These are phyloP conservation scores for Zasmidium angulare DNA, from an alignment of 2,329 filamentous ascomycete species.

Conservation along the genomic window DNA sequence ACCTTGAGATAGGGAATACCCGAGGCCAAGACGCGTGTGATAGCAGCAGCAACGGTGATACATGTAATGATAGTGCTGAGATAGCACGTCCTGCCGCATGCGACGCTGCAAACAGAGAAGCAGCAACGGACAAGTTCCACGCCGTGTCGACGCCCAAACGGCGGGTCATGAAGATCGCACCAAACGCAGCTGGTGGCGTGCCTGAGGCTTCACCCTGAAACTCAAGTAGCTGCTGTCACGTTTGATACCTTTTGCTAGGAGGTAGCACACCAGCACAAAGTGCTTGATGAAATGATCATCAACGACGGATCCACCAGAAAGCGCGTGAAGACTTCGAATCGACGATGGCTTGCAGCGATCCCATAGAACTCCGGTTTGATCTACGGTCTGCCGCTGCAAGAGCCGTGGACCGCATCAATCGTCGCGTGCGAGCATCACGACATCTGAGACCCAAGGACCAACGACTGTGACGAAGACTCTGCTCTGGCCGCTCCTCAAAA, in stretches of 20 bases:
- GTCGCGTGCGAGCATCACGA: neutral
- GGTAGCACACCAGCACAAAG: neutral
- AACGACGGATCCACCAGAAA: neutral
- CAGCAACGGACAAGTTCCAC: neutral
- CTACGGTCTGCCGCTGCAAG: neutral
- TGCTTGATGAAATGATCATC: neutral
- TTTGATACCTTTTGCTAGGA: neutral
- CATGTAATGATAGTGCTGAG: too few species aligned
- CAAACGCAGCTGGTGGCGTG: neutral
- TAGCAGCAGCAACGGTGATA: too few species aligned
- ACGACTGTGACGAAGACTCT: neutral
- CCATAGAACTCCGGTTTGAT: neutral
- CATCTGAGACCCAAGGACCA: neutral
- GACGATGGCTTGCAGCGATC: neutral
- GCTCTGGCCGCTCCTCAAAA: neutral
- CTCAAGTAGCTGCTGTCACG: neutral
- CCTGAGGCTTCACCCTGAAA: neutral
- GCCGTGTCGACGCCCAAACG: neutral
- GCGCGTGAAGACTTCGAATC: neutral
- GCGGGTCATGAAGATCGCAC: neutral
- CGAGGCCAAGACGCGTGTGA: neutral
- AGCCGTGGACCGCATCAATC: neutral
- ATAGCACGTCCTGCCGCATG: neutral
- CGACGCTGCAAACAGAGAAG: neutral
- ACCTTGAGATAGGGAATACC: neutral